Percentiles rank a stretch among this genome's conserved stretches.
These are phyloP conservation scores for Medicago ruthenica DNA, from an alignment of 306 rosid species.

Conservation along the genomic window DNA sequence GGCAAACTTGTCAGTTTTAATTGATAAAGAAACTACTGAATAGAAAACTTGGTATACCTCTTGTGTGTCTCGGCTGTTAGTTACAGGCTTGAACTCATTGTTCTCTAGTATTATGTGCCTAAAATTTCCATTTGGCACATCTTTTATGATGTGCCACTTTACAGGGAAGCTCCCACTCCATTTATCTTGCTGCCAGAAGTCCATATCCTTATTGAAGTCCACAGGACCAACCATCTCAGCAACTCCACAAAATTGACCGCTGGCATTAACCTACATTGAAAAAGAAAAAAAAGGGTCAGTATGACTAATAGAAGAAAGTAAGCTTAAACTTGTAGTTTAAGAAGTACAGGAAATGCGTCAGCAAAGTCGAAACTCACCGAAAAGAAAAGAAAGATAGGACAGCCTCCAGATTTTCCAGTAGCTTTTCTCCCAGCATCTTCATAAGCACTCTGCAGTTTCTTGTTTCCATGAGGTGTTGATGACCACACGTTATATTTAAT, in stretches of 20 bases:
- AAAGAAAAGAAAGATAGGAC: slow-evolving; percentile 85
- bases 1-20: background rate
- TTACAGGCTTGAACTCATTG: slow-evolving; percentile 94
- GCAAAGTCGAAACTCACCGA: slow-evolving; percentile 65
- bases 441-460: slow-evolving; percentile 74
- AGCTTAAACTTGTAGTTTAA: background rate
- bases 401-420: slow-evolving; percentile 67
- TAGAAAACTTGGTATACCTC: slow-evolving; percentile 57
- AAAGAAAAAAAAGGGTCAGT: slow-evolving; percentile 28
- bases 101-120: slow-evolving; percentile 90
- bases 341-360: slow-evolving; percentile 6
- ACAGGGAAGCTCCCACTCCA: slow-evolving; percentile 98
- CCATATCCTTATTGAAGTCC: slow-evolving; percentile 88
- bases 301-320: background rate
- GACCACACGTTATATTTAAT: slow-evolving; percentile 95
- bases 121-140: slow-evolving; percentile 81
- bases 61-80: slow-evolving; percentile 97
- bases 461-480: slow-evolving; percentile 94
- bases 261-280: slow-evolving; percentile 81
- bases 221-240: slow-evolving; percentile 96
- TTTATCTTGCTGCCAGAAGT: slow-evolving; percentile 99
- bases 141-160: slow-evolving; percentile 91
- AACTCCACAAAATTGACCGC: slow-evolving; percentile 94
- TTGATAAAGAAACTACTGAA: slow-evolving; percentile 11
- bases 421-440: slow-evolving; percentile 77